Evolutionary conservation across 345 rosid species (phyloP).

Genomic region (Melaleuca quinquenervia): DNA sequence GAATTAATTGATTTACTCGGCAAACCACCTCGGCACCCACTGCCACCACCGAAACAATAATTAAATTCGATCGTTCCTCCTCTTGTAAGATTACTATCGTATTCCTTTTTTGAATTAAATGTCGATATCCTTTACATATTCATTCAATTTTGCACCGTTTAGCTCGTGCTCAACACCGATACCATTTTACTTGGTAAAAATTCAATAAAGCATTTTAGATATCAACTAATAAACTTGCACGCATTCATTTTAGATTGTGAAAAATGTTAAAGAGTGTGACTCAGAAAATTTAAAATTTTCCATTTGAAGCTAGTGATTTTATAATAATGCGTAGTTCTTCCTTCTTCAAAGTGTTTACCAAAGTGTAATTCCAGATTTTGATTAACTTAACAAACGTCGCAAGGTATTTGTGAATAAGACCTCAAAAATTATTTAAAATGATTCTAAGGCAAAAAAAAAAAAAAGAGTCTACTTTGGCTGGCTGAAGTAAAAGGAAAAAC

Average conservation of each 20-base stretch:
- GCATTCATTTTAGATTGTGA: too few relatives aligned
- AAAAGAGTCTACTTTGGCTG: too few relatives aligned
- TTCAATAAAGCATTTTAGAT: background rate
- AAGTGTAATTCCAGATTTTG: background rate
- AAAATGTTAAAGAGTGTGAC: background rate
- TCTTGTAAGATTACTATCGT: background rate
- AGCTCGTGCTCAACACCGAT: background rate
- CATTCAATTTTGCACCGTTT: too few relatives aligned
- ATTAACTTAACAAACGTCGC: background rate
- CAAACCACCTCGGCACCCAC: background rate
- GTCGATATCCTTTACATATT: background rate
- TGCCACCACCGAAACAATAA: background rate
- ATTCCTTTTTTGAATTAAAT: background rate
- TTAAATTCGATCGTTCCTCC: background rate
- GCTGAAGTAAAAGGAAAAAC: background rate
- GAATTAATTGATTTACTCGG: background rate
- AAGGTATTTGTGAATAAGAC: background rate
- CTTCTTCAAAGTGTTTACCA: background rate
- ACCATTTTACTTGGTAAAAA: background rate
- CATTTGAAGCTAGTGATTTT: background rate
- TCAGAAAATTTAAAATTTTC: too few relatives aligned
- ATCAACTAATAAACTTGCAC: background rate
- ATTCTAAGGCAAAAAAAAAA: background rate
- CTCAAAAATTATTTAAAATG: background rate
- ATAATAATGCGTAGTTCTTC: background rate